These are phyloP conservation scores for Hypoxylon sp. DNA, from an alignment of 2,329 filamentous ascomycete genomes.

Conservation along the genomic window DNA sequence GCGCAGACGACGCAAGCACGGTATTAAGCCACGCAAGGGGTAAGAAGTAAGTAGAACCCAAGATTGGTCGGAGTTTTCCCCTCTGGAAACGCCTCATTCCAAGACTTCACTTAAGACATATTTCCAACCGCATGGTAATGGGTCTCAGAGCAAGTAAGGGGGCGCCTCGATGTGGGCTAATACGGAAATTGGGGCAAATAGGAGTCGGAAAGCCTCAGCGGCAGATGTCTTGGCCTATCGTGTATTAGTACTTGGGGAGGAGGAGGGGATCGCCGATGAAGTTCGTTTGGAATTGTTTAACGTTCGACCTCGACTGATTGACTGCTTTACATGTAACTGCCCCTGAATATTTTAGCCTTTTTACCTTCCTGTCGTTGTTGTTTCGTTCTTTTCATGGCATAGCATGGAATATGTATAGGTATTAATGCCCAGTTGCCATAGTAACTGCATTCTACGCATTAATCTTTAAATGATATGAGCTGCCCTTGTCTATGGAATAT, in stretches of 20 bases:
- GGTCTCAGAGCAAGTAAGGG: constrained; percentile 9
- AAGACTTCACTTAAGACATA: background rate
- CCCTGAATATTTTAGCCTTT: background rate
- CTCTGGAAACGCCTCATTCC: background rate
- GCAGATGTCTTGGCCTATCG: background rate
- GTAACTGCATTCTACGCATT: background rate
- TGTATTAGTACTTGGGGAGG: background rate
- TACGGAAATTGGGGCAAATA: constrained; percentile 1
- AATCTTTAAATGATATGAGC: background rate
- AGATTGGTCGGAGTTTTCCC: background rate
- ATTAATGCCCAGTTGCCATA: too few species aligned
- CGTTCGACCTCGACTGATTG: too few species aligned
- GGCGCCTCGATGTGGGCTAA: background rate
- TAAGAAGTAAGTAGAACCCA: background rate
- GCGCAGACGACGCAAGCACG: background rate
- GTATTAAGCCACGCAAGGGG: background rate
- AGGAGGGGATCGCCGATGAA: background rate
- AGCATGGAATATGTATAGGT: background rate
- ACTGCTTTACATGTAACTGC: background rate
- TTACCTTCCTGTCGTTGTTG: background rate
- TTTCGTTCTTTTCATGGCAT: background rate
- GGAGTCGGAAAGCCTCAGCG: background rate
- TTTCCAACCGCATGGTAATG: background rate
- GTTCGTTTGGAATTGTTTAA: background rate
- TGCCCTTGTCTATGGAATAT: background rate